Conservation (phyloP, 2,329 filamentous ascomycete species). For the Xylaria polymorpha region DNA sequence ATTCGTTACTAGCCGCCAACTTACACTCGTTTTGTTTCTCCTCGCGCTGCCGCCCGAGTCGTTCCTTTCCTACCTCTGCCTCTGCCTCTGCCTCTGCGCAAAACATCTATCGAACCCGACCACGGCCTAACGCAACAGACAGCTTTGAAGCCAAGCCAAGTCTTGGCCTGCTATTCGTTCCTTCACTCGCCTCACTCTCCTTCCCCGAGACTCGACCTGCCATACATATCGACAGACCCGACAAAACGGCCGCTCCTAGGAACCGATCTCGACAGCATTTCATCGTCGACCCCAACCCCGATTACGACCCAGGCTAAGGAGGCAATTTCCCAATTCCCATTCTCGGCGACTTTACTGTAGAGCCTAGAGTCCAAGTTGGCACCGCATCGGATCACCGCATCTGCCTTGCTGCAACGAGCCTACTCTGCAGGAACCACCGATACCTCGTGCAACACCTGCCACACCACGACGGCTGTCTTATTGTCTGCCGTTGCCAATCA, state of each 20-base stretch:
- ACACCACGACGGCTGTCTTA: conserved; percentile 25
- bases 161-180: conserved; percentile 17
- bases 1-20: conserved; percentile 22
- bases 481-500: conserved; percentile 1
- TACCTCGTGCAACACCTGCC: conserved; percentile 37
- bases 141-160: not conserved
- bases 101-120: conserved; percentile 9
- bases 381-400: conserved; percentile 46
- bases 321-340: conserved; percentile 21
- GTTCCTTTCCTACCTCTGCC: conserved; percentile 30
- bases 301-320: not conserved
- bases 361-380: conserved; percentile 16
- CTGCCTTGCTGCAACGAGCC: conserved; percentile 43
- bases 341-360: conserved; percentile 7
- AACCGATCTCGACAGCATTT: not conserved
- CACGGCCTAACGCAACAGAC: not conserved
- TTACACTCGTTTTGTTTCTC: conserved; percentile 23
- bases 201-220: conserved; percentile 12
- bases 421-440: conserved; percentile 47
- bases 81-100: not conserved
- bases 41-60: conserved; percentile 29
- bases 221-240: not conserved
- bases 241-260: not conserved
- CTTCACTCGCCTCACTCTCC: not conserved
- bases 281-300: not conserved